phyloP scores from a whole-genome alignment of 1,139 yeast species.

The Sugiyamaella pinicola region DNA sequence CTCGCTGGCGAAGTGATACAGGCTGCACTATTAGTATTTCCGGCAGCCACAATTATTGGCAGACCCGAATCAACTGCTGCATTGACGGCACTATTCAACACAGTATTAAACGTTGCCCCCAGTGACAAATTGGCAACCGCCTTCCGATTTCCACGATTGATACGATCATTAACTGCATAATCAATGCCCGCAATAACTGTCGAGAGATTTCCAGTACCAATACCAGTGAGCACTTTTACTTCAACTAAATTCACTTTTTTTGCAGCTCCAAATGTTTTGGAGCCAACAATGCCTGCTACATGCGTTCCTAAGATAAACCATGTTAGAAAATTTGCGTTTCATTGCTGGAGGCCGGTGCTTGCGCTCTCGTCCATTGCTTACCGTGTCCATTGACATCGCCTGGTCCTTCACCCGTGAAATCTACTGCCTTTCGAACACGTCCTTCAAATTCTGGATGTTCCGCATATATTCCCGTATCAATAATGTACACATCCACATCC shows the following conservation, averaged over 20 bases:
- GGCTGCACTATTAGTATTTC: slow-evolving; percentile 77
- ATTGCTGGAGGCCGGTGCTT: too few relatives aligned
- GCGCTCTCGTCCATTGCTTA: slow-evolving; percentile 7
- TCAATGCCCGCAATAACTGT: slow-evolving; percentile 78
- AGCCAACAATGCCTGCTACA: slow-evolving; percentile 87
- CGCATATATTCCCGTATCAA: slow-evolving; percentile 72
- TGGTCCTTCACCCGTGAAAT: slow-evolving; percentile 62
- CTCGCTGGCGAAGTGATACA: slow-evolving; percentile 83
- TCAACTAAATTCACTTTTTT: slow-evolving; percentile 65
- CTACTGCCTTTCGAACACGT: slow-evolving; percentile 59
- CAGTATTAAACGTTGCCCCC: slow-evolving; percentile 68
- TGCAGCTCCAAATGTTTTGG: slow-evolving; percentile 76
- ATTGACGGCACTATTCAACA: slow-evolving; percentile 72
- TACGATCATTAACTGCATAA: slow-evolving; percentile 66
- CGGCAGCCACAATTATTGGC: slow-evolving; percentile 85
- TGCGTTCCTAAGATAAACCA: slow-evolving; percentile 59
- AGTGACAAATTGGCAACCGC: slow-evolving; percentile 80
- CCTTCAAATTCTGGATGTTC: slow-evolving; percentile 68
- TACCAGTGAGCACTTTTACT: slow-evolving; percentile 67
- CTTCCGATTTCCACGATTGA: slow-evolving; percentile 46
- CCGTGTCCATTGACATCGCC: slow-evolving; percentile 73
- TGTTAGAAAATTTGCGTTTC: slow-evolving; percentile 2
- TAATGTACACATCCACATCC: slow-evolving; percentile 70
- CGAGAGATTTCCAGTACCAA: slow-evolving; percentile 64
- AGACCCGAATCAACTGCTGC: slow-evolving; percentile 75